Evolutionary conservation across 1,284 basidiomycete genomes (phyloP).

Genomic region (Paramarasmius palmivorus): DNA sequence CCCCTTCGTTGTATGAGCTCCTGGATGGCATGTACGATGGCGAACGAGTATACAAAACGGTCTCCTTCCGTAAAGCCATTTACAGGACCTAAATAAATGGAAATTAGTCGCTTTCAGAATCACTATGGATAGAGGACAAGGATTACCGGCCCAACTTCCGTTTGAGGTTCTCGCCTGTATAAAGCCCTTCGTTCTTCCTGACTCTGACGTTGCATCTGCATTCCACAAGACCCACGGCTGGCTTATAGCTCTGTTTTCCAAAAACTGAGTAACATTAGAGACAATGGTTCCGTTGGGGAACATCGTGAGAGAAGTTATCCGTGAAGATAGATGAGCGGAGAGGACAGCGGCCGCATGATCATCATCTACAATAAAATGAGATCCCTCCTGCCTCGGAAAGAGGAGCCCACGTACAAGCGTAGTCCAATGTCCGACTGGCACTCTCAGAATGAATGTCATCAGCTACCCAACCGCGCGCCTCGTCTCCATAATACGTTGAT

Average conservation of each 20-base stretch:
- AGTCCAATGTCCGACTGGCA: constrained; percentile 76
- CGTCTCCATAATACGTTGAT: constrained; percentile 57
- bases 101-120: too few species aligned
- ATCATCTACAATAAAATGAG: constrained; percentile 54
- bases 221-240: constrained; percentile 74
- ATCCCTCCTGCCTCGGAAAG: not conserved
- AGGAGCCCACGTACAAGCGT: constrained; percentile 57
- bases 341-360: constrained; percentile 74
- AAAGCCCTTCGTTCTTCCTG: constrained; percentile 46
- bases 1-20: constrained; percentile 66
- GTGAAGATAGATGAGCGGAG: constrained; percentile 31
- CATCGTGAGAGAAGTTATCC: not conserved
- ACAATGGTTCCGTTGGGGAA: constrained; percentile 41
- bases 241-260: constrained; percentile 55
- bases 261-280: constrained; percentile 46
- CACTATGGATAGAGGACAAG: not conserved
- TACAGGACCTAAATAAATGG: constrained; percentile 7
- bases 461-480: constrained; percentile 74
- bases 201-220: constrained; percentile 37
- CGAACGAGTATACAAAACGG: constrained; percentile 82
- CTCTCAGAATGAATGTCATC: constrained; percentile 80
- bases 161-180: constrained; percentile 77
- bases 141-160: constrained; percentile 69
- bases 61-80: constrained; percentile 52
- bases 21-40: constrained; percentile 72